Percentiles rank a stretch among this genome's conserved stretches.
phyloP scores from a whole-genome alignment of 306 rosid genomes.

The Malus domestica region ASM211411v1 NC_041803.1:12549501-12550000 shows the following conservation, averaged over 20 bases:
- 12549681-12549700: neutral
- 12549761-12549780: neutral
- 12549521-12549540: slow-evolving; percentile 85
- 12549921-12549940: no score
- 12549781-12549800: neutral
- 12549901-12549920: neutral
- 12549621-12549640: slow-evolving; percentile 19
- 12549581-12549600: slow-evolving; percentile 84
- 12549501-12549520: slow-evolving; percentile 41
- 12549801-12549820: neutral
- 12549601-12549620: slow-evolving; percentile 95
- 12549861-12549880: neutral
- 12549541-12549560: slow-evolving; percentile 97
- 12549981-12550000: no score
- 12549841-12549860: neutral
- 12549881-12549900: neutral
- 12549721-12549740: neutral
- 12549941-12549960: no score
- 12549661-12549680: neutral
- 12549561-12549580: slow-evolving; percentile 90
- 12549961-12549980: no score
- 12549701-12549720: neutral
- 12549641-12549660: neutral
- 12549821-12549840: neutral
- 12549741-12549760: neutral